Percentiles rank a stretch among this genome's conserved stretches.
Evolutionary conservation across 1,139 yeast species (phyloP).

Genomic region (Candida gigantensis): DNA sequence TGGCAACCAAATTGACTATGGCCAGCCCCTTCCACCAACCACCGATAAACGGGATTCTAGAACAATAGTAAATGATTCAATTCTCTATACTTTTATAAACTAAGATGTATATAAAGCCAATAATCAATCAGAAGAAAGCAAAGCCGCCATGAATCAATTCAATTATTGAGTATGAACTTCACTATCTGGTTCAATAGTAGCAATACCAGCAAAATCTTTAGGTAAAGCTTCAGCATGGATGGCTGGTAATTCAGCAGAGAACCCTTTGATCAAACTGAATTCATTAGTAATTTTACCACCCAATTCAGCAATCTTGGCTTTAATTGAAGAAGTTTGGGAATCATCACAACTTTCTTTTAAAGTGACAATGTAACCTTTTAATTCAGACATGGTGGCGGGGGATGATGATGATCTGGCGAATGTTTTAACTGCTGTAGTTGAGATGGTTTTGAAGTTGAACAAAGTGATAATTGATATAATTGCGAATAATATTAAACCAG

Average conservation of each 20-base stretch:
- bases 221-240: slow-evolving; percentile 42
- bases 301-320: slow-evolving; percentile 37
- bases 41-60: no score
- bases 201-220: slow-evolving; percentile 46
- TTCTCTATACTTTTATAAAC: no score
- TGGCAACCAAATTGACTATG: no score
- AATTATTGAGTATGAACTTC: slow-evolving; percentile 49
- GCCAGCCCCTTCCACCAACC: no score
- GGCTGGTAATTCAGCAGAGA: slow-evolving; percentile 55
- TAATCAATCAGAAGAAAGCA: no score
- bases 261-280: slow-evolving; percentile 69
- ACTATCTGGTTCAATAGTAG: slow-evolving; percentile 59
- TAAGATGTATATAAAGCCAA: no score
- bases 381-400: slow-evolving; percentile 12
- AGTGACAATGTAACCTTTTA: slow-evolving; percentile 39
- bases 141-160: not conserved
- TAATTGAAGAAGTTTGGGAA: slow-evolving; percentile 32
- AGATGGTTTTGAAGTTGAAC: slow-evolving; percentile 6
- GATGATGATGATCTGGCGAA: not conserved
- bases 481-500: slow-evolving; percentile 6
- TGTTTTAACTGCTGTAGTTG: slow-evolving; percentile 2
- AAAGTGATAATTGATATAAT: slow-evolving; percentile 6
- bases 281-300: slow-evolving; percentile 71
- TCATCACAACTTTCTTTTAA: slow-evolving; percentile 37
- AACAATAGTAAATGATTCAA: no score